Conservation (phyloP, 2,329 filamentous ascomycete species). For the Penicillium psychrosexuale region DNA sequence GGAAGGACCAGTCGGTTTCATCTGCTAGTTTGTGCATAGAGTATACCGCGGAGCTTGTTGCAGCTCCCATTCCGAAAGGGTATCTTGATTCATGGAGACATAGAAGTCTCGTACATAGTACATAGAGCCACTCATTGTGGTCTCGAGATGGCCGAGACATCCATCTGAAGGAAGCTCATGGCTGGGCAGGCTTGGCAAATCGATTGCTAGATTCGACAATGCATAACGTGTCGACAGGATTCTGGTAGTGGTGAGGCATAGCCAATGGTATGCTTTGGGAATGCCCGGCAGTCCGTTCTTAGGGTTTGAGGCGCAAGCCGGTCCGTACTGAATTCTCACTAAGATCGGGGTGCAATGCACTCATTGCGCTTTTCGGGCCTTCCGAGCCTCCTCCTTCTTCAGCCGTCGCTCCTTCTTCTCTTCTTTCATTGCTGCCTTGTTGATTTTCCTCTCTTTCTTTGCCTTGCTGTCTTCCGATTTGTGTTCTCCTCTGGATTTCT, state of each 20-base stretch:
- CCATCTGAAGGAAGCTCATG: background rate
- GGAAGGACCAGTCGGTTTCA: background rate
- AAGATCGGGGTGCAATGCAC: background rate
- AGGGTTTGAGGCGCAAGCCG: background rate
- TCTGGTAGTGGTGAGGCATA: background rate
- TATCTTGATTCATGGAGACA: slow-evolving; percentile 15
- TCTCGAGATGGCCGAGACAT: background rate
- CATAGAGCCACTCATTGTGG: background rate
- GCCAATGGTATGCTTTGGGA: background rate
- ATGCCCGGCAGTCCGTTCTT: background rate
- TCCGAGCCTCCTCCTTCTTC: slow-evolving; percentile 43
- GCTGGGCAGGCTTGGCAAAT: background rate
- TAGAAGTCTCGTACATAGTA: slow-evolving; percentile 10
- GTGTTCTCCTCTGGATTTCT: slow-evolving; percentile 10
- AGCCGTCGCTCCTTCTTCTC: slow-evolving; percentile 29
- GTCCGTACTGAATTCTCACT: background rate
- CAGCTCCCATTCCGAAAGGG: slow-evolving; percentile 8
- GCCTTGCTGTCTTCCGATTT: slow-evolving; percentile 19
- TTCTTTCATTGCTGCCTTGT: slow-evolving; percentile 26
- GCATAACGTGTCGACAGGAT: background rate
- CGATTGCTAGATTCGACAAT: background rate
- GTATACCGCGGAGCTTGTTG: background rate
- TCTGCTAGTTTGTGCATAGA: background rate
- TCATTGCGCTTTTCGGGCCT: slow-evolving; percentile 30
- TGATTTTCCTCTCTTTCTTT: slow-evolving; percentile 28